phyloP scores from a whole-genome alignment of 805 yeast genomes.

The Wickerhamomyces strasburgensis region DNA sequence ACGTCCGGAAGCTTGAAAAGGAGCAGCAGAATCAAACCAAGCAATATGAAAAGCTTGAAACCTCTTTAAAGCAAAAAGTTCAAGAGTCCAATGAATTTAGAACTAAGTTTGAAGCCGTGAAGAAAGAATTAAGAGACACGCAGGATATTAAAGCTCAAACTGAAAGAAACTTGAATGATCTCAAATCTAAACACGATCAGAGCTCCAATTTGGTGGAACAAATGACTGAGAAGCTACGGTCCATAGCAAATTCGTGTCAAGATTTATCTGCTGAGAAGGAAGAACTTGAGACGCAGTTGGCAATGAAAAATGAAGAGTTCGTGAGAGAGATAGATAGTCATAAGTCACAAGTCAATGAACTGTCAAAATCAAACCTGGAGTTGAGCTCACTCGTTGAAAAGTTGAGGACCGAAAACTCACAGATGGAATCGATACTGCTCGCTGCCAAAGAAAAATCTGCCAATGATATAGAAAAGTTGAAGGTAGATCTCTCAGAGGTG shows the following conservation, averaged over 20 bases:
- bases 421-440: conserved; percentile 1
- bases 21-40: conserved; percentile 19
- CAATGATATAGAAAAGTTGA: conserved; percentile 1
- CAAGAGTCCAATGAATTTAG: conserved; percentile 13
- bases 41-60: conserved; percentile 18
- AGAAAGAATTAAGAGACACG: conserved; percentile 1
- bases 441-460: conserved; percentile 1
- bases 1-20: conserved; percentile 37
- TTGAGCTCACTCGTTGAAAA: conserved; percentile 7
- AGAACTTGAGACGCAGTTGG: conserved; percentile 14
- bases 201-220: conserved; percentile 34
- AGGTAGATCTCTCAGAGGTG: conserved; percentile 5
- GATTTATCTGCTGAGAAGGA: conserved; percentile 25
- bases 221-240: conserved; percentile 40
- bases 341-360: conserved; percentile 11
- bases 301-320: conserved; percentile 7
- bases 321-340: conserved; percentile 11
- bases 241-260: conserved; percentile 33
- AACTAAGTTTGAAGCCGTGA: conserved; percentile 7
- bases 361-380: conserved; percentile 10
- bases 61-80: conserved; percentile 14
- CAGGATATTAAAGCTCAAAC: conserved; percentile 7
- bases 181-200: conserved; percentile 25
- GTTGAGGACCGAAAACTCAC: conserved; percentile 9
- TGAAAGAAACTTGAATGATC: conserved; percentile 23